Percentiles rank a stretch among this genome's conserved stretches.
Evolutionary conservation across 192 early-diverging fungal genomes (phyloP).

Genomic region (Coemansia sp.): DNA sequence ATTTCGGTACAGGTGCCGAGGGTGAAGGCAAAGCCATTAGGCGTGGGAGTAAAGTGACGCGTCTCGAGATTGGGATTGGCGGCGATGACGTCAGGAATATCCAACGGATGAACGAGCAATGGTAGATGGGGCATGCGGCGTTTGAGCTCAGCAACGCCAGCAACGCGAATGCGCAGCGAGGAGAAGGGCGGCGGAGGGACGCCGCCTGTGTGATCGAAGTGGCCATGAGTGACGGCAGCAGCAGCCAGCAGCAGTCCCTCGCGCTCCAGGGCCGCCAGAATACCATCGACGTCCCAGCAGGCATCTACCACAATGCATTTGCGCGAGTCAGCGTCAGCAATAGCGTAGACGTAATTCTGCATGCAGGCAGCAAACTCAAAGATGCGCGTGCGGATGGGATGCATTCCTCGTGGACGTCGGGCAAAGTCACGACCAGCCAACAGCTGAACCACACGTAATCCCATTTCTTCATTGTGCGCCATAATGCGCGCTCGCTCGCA

Average conservation of each 20-base stretch:
- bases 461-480: conserved; percentile 59
- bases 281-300: conserved; percentile 93
- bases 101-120: conserved; percentile 72
- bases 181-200: conserved; percentile 85
- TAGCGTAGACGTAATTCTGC: conserved; percentile 83
- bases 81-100: conserved; percentile 66
- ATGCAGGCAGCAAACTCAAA: conserved; percentile 78
- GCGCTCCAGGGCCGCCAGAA: conserved; percentile 60
- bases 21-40: conserved; percentile 57
- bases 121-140: conserved; percentile 70
- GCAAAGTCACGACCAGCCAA: conserved; percentile 74
- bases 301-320: conserved; percentile 84
- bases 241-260: conserved; percentile 69
- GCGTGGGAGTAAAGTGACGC: conserved; percentile 60
- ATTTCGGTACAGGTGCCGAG: conserved; percentile 58
- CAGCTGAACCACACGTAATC: conserved; percentile 66
- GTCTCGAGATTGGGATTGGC: conserved; percentile 65
- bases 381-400: conserved; percentile 73
- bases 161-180: conserved; percentile 71
- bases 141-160: conserved; percentile 73
- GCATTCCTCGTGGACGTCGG: conserved; percentile 48
- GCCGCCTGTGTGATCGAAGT: conserved; percentile 87
- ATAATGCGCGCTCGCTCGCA: conserved; percentile 58
- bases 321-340: conserved; percentile 65
- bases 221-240: conserved; percentile 76